Conservation (phyloP, 345 rosid species). For the Clausena lansium region DNA sequence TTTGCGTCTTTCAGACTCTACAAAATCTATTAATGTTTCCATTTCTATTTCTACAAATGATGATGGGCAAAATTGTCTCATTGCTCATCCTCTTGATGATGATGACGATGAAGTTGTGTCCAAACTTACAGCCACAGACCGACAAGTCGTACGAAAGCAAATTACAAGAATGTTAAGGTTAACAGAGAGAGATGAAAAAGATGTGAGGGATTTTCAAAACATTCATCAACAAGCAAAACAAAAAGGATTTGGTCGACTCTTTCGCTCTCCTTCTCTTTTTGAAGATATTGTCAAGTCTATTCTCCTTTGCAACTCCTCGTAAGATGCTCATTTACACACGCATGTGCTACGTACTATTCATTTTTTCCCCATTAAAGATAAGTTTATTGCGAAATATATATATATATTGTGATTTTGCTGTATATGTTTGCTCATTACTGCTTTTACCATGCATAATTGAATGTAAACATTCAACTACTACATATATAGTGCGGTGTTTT, state of each 20-base stretch:
- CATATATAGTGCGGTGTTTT: too few relatives aligned
- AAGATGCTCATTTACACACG: background rate
- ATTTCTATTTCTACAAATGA: constrained; percentile 20
- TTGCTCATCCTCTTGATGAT: constrained; percentile 9
- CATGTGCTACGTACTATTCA: too few relatives aligned
- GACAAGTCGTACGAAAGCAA: constrained; percentile 32
- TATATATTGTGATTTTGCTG: too few relatives aligned
- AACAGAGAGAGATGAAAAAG: constrained; percentile 31
- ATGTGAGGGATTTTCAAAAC: constrained; percentile 35
- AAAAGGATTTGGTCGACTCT: constrained; percentile 39
- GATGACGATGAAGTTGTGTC: background rate
- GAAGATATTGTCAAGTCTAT: constrained; percentile 54
- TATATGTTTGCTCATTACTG: too few relatives aligned
- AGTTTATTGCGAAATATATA: too few relatives aligned
- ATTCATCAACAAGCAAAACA: constrained; percentile 35
- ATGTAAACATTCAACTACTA: too few relatives aligned
- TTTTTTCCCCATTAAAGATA: too few relatives aligned
- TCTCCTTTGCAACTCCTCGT: constrained; percentile 46
- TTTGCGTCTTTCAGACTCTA: constrained; percentile 17
- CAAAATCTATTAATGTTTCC: constrained; percentile 27
- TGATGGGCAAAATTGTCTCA: constrained; percentile 6
- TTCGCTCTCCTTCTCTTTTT: constrained; percentile 50
- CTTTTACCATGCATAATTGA: too few relatives aligned
- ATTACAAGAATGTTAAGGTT: constrained; percentile 46
- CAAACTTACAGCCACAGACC: constrained; percentile 18